Evolutionary conservation across 768 basidiomycete genomes (phyloP).

Genomic region (Rubroboletus pulcherrimus): DNA sequence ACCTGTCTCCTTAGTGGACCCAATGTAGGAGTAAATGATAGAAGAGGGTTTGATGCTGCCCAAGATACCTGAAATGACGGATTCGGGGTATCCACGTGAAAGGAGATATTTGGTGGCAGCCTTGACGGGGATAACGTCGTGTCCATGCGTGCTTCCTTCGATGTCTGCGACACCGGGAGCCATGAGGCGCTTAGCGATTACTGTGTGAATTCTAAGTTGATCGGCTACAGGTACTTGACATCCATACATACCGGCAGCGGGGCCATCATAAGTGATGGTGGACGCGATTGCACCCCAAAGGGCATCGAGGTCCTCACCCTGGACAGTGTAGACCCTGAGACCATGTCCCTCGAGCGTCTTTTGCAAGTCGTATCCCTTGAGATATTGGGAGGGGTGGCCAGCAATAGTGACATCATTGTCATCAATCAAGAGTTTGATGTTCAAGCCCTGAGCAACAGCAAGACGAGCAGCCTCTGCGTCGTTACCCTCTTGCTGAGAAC

Average conservation of each 20-base stretch:
- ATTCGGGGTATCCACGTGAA: slow-evolving; percentile 52
- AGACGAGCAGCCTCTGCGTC: slow-evolving; percentile 87
- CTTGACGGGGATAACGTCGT: slow-evolving; percentile 84
- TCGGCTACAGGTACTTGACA: background rate
- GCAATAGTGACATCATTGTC: slow-evolving; percentile 92
- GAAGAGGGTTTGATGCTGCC: slow-evolving; percentile 57
- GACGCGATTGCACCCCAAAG: slow-evolving; percentile 66
- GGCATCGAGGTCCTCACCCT: slow-evolving; percentile 78
- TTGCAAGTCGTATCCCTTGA: slow-evolving; percentile 68
- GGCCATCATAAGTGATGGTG: slow-evolving; percentile 60
- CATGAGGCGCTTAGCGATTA: slow-evolving; percentile 67
- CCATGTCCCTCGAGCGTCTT: slow-evolving; percentile 82
- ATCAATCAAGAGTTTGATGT: slow-evolving; percentile 84
- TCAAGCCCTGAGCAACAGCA: slow-evolving; percentile 78
- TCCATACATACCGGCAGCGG: slow-evolving; percentile 59
- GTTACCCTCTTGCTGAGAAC: slow-evolving; percentile 89
- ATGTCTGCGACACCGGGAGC: slow-evolving; percentile 70
- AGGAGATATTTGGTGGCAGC: slow-evolving; percentile 72
- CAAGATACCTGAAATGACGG: slow-evolving; percentile 50
- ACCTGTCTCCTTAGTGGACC: slow-evolving; percentile 68
- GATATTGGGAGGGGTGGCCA: slow-evolving; percentile 85
- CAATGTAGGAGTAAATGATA: slow-evolving; percentile 59
- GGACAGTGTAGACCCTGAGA: slow-evolving; percentile 64
- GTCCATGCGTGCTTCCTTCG: slow-evolving; percentile 75
- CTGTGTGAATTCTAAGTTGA: slow-evolving; percentile 32